Evolutionary conservation across 176 grass and related monocot species (phyloP).

Genomic region (Alopecurus myosuroides): DNA sequence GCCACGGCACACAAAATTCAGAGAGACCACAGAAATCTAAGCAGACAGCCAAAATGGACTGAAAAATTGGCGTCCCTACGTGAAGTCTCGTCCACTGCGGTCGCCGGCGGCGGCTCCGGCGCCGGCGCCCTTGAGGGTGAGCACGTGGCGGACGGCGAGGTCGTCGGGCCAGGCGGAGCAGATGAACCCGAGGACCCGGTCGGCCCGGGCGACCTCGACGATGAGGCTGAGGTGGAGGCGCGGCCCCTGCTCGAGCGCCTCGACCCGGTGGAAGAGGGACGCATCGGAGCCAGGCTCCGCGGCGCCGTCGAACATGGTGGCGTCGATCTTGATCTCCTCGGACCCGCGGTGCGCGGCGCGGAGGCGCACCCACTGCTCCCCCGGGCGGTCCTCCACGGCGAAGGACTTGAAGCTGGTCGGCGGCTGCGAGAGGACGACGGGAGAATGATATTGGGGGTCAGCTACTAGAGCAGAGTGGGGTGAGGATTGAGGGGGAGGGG

Average conservation of each 20-base stretch:
- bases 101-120: neutral
- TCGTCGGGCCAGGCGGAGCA: slow-evolving; percentile 91
- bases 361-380: slow-evolving; percentile 93
- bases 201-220: slow-evolving; percentile 61
- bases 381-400: slow-evolving; percentile 62
- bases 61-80: slow-evolving; percentile 25
- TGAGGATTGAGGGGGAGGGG: neutral
- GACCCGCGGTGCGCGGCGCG: slow-evolving; percentile 15
- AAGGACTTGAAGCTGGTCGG: slow-evolving; percentile 60
- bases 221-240: slow-evolving; percentile 87
- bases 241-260: slow-evolving; percentile 48
- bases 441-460: neutral
- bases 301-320: slow-evolving; percentile 87
- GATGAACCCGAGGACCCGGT: slow-evolving; percentile 55
- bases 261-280: slow-evolving; percentile 49
- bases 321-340: slow-evolving; percentile 81
- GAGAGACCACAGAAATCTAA: neutral
- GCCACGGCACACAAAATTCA: neutral
- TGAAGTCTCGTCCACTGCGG: slow-evolving; percentile 44
- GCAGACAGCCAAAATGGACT: neutral
- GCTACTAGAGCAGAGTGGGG: neutral
- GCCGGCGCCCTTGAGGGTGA: slow-evolving; percentile 36
- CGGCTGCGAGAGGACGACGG: slow-evolving; percentile 15
- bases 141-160: slow-evolving; percentile 50
- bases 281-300: slow-evolving; percentile 33